Base-by-base conservation (phyloP, 108 stramenopile species). In the Seminavis robusta region DNA sequence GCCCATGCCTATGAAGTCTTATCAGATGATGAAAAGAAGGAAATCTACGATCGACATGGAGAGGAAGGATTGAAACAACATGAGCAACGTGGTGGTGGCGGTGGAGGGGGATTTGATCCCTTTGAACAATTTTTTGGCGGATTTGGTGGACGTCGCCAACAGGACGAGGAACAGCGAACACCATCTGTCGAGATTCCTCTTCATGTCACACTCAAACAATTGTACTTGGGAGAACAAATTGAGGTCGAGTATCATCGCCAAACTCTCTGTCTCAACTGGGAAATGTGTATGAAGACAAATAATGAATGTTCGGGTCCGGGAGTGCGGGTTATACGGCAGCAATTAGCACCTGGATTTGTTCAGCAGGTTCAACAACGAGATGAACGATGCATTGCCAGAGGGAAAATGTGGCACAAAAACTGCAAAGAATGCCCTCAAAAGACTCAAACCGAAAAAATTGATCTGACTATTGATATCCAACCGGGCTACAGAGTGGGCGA, bases 331-430 rank as follows among this genome's bases (percentile, higher is more conserved):
- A 57, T 76, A 25, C 76, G 89, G 64, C 94, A 96, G 56, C 98
- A 98, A 67, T 80, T 98, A 53, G 98, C 95, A 0, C 98, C 98
- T 9, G 98, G 98, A 21, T 97, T 98, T 79, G 95, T 98, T 7
- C 98, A 98, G 76, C 95, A 97, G 70, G 82, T 95, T 7, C 97
- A 97, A 52, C 76, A 87, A 46, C 60, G 73, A 1, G 98, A 98
- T 61, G 90, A 92, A 7, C 84, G 83, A 33, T 98, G 97, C 63
- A 81, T 97, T 11, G 90, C 94, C 8, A 88, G 75, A 1, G 97
- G 97, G 9, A 94, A 97, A 59, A 86, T 85, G 79, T 98, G 97
- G 97, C 70, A 78, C 21, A 37, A 63, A 21, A 75, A 81, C 32
- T 98, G 97, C 59, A 50, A 57, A 41, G 90, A 67, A 6, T 98